phyloP scores from a whole-genome alignment of 345 rosid species.

The Hirschfeldia incana region DNA sequence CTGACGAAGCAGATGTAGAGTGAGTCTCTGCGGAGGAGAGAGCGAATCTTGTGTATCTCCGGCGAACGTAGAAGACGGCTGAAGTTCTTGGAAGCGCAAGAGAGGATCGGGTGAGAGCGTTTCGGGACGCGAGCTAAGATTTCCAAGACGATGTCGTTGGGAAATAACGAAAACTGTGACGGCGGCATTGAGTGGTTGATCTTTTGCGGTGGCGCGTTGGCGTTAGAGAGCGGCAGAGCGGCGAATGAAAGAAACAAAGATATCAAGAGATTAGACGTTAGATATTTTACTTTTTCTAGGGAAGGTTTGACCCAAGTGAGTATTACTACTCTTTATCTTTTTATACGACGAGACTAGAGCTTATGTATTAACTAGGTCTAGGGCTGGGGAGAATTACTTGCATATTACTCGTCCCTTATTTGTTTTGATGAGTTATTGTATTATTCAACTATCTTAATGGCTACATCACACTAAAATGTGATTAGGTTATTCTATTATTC shows the following conservation, averaged over 20 bases:
- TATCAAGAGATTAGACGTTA: too few relatives aligned
- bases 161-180: not conserved
- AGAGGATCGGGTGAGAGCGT: not conserved
- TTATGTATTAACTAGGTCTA: too few relatives aligned
- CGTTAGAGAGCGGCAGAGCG: not conserved
- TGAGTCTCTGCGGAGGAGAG: not conserved
- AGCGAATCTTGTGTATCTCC: not conserved
- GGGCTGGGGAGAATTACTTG: too few relatives aligned
- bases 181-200: not conserved
- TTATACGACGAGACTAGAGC: too few relatives aligned
- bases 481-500: not conserved
- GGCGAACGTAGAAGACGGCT: not conserved
- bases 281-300: too few relatives aligned
- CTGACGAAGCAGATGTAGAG: not conserved
- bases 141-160: not conserved
- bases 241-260: too few relatives aligned
- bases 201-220: not conserved
- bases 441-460: not conserved
- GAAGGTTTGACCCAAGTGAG: too few relatives aligned
- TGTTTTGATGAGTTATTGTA: not conserved
- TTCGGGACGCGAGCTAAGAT: not conserved
- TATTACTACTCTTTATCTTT: too few relatives aligned
- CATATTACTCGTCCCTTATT: too few relatives aligned
- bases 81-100: constrained; percentile 6
- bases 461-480: not conserved